Conservation (phyloP, 192 early-diverging fungal species). For the Coemansia umbellata region DNA sequence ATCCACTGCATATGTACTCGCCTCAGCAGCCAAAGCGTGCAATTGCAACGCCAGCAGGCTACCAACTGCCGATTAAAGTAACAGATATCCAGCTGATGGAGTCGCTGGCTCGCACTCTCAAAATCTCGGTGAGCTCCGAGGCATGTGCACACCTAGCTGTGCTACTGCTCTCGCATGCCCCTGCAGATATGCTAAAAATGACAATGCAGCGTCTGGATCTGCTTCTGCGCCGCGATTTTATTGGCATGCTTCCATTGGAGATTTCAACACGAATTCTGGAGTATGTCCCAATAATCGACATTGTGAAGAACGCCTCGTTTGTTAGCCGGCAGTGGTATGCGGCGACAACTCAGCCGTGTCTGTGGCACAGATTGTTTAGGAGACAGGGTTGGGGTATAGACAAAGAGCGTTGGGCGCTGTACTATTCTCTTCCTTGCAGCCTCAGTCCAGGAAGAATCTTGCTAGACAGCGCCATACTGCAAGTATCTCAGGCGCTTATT, state of each 20-base stretch:
- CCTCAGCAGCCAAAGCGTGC: not conserved
- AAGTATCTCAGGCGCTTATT: constrained; percentile 9
- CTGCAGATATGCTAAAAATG: constrained; percentile 22
- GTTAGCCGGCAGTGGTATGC: constrained; percentile 34
- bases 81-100: constrained; percentile 6
- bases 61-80: too few relatives aligned
- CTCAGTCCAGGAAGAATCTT: constrained; percentile 1
- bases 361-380: constrained; percentile 33
- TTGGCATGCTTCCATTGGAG: constrained; percentile 37
- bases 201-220: constrained; percentile 24
- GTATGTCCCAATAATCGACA: constrained; percentile 21
- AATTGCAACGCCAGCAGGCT: too few relatives aligned
- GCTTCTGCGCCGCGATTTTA: constrained; percentile 42
- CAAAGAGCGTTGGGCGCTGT: constrained; percentile 30
- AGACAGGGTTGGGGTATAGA: constrained; percentile 30
- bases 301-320: constrained; percentile 16
- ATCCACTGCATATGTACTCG: not conserved
- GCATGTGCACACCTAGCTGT: constrained; percentile 27
- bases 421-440: constrained; percentile 12
- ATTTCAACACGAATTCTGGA: constrained; percentile 29
- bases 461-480: constrained; percentile 17
- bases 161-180: constrained; percentile 26
- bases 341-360: constrained; percentile 22
- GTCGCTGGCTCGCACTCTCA: constrained; percentile 21
- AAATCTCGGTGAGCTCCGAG: constrained; percentile 13